A percentile compares a stretch with the other conserved stretches of the same genome.
Evolutionary conservation across 2,329 filamentous ascomycete species (phyloP).

Genomic region (Pseudogymnoascus sp.): DNA sequence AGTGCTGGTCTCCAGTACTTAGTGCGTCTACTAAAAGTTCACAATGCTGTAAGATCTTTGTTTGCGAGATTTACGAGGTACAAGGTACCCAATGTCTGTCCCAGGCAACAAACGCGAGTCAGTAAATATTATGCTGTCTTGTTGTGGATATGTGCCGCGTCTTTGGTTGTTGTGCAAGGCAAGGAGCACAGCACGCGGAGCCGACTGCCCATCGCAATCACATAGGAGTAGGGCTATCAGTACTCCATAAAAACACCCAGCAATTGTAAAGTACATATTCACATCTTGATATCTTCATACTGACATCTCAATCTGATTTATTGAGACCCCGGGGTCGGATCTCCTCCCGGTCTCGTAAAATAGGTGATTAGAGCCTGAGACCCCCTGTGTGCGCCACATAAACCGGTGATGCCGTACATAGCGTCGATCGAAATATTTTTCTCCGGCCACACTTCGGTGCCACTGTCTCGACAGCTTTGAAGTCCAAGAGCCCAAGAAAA

Average conservation of each 20-base stretch:
- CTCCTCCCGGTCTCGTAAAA: not conserved
- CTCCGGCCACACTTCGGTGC: not conserved
- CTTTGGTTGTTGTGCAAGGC: not conserved
- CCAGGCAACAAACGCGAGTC: not conserved
- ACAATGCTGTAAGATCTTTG: not conserved
- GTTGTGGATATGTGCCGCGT: not conserved
- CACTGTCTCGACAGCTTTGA: not conserved
- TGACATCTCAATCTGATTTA: not conserved
- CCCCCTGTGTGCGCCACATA: not conserved
- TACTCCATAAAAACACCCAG: not conserved
- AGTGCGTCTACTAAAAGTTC: not conserved
- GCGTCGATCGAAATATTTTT: slow-evolving; percentile 3
- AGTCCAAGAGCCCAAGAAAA: not conserved
- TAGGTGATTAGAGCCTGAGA: not conserved
- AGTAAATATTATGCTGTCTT: not conserved
- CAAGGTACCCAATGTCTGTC: not conserved
- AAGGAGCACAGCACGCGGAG: not conserved
- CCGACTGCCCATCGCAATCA: not conserved
- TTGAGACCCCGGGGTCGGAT: not conserved
- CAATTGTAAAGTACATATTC: not conserved
- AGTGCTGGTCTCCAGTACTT: not conserved
- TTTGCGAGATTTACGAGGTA: not conserved
- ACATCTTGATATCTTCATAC: not conserved
- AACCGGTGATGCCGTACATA: not conserved
- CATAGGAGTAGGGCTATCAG: not conserved